Evolutionary conservation across 805 yeast species (phyloP), one percentile per base, ranked within the genome.

Genomic region (Brettanomyces nanus): DNA sequence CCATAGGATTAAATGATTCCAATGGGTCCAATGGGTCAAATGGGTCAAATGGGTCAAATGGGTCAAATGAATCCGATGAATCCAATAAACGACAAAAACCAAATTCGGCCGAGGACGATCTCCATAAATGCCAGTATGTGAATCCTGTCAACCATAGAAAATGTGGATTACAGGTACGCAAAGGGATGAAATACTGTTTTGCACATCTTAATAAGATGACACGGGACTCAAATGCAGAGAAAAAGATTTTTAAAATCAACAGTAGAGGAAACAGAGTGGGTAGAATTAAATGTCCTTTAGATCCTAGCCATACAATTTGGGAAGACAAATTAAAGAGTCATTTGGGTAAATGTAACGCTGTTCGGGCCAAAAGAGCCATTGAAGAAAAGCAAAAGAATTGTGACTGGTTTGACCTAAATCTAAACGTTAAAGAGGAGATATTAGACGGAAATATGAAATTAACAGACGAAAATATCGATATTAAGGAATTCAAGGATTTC

Each of bases 301-400:
- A 85, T 55, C 75, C 80, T 2, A 68, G 73, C 2, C 96, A 86
- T 54, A 71, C 80, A 1, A 76, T 86, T 0, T 80, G 85, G 85
- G 65, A 65, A 34, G 64, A 66, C 31, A 76, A 72, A 37, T 53
- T 85, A 30, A 54, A 62, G 4, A 56, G 49, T 14, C 96, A 86
- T 56, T 36, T 78, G 35, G 63, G 59, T 40, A 77, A 75, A 51
- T 86, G 96, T 54, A 75, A 71, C 44, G 68, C 72, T 17, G 54
- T 59, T 32, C 48, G 49, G 33, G 49, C 32, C 44, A 47, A 38
- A 47, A 63, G 49, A 40, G 63, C 55, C 36, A 60, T 48, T 35
- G 50, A 31, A 48, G 69, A 67, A n/a, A 53, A 63, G 2, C 40
- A 46, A 6, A 28, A 39, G 3, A 30, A 35, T 6, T 32, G 43